These are phyloP conservation scores for Aspergillus campestris DNA, from an alignment of 495 filamentous ascomycete genomes.

Conservation along the genomic window DNA sequence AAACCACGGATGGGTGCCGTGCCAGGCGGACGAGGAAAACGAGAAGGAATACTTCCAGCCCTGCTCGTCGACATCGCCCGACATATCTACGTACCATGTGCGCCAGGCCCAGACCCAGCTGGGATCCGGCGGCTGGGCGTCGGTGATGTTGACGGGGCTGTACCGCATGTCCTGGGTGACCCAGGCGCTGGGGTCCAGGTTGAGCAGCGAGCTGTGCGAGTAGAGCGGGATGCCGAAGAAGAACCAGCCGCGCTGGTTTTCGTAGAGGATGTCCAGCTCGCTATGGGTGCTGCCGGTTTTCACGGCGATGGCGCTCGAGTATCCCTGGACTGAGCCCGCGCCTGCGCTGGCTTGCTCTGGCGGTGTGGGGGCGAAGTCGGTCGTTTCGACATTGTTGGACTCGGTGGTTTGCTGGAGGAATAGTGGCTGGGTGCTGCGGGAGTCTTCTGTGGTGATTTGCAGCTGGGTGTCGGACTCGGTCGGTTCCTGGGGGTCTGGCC, in stretches of 20 bases:
- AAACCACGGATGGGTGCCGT: slow-evolving; percentile 83
- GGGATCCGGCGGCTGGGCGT: slow-evolving; percentile 89
- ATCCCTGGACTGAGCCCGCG: not conserved
- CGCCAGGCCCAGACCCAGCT: slow-evolving; percentile 96
- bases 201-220: slow-evolving; percentile 75
- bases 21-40: slow-evolving; percentile 80
- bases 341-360: slow-evolving; percentile 1
- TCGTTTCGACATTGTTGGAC: slow-evolving; percentile 6
- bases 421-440: too few relatives aligned
- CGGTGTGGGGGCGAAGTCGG: slow-evolving; percentile 12
- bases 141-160: slow-evolving; percentile 77
- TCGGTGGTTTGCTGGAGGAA: not conserved
- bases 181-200: slow-evolving; percentile 81
- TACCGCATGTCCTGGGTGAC: slow-evolving; percentile 62
- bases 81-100: slow-evolving; percentile 89
- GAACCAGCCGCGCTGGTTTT: slow-evolving; percentile 83
- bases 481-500: too few relatives aligned
- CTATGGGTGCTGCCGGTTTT: slow-evolving; percentile 12
- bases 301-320: slow-evolving; percentile 4
- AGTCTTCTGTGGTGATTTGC: too few relatives aligned
- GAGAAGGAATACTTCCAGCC: slow-evolving; percentile 94
- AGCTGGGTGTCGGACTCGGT: too few relatives aligned
- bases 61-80: slow-evolving; percentile 78
- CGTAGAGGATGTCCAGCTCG: slow-evolving; percentile 85
- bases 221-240: slow-evolving; percentile 85